Evolutionary conservation across 495 filamentous ascomycete species (phyloP).

Genomic region (Aspergillus haitiensis): DNA sequence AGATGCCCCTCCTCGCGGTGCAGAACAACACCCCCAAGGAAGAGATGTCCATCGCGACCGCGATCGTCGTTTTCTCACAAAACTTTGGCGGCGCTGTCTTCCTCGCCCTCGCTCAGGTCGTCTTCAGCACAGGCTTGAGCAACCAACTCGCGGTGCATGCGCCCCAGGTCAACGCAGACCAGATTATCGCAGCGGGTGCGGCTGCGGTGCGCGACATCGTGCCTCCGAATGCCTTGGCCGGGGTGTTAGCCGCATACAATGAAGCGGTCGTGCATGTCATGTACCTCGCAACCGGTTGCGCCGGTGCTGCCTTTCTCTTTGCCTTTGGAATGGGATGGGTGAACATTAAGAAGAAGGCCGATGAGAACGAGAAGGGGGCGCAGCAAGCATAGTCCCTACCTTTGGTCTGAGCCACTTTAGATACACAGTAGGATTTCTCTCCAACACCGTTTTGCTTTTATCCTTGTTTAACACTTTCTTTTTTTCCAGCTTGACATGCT

Average conservation of each 20-base stretch:
- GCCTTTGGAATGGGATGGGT: constrained; percentile 15
- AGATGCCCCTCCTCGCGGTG: constrained; percentile 64
- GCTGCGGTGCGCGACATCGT: constrained; percentile 59
- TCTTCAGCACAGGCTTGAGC: constrained; percentile 70
- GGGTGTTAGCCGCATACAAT: constrained; percentile 72
- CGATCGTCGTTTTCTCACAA: constrained; percentile 66
- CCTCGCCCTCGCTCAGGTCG: constrained; percentile 69
- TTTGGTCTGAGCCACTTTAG: too few species aligned
- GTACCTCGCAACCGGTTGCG: constrained; percentile 64
- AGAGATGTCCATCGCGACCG: constrained; percentile 67
- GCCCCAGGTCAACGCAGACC: constrained; percentile 50
- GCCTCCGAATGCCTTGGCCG: constrained; percentile 42
- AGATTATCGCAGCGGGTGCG: constrained; percentile 62
- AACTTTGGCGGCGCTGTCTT: constrained; percentile 72
- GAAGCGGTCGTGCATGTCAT: constrained; percentile 64
- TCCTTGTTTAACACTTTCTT: too few species aligned
- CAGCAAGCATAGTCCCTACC: neutral
- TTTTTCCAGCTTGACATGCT: too few species aligned
- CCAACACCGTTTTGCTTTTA: too few species aligned
- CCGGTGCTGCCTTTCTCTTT: neutral
- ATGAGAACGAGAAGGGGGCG: neutral
- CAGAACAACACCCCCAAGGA: constrained; percentile 63
- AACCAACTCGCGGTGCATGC: constrained; percentile 51
- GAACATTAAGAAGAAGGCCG: neutral
- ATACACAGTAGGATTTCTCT: too few species aligned